Evolutionary conservation across 2,329 filamentous ascomycete species (phyloP).

Genomic region (Fusarium gaditjirri): DNA sequence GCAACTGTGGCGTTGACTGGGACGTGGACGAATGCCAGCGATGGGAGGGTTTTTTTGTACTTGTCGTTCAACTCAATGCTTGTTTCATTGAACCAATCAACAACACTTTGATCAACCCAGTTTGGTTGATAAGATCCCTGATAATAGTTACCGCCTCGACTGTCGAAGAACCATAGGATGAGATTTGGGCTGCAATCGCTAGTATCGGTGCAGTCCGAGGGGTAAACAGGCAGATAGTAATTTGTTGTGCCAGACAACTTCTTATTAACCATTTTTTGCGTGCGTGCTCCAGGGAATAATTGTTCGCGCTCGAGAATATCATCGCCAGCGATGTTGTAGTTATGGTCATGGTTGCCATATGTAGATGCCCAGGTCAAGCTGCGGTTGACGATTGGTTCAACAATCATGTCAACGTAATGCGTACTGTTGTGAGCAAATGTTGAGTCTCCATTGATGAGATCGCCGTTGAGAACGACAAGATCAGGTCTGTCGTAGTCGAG

Average conservation of each 20-base stretch:
- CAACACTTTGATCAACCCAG: constrained; percentile 59
- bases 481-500: constrained; percentile 66
- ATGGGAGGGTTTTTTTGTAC: constrained; percentile 53
- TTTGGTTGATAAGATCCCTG: constrained; percentile 50
- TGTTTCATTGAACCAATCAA: constrained; percentile 55
- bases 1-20: constrained; percentile 56
- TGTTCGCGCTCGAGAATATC: constrained; percentile 56
- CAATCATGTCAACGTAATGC: constrained; percentile 67
- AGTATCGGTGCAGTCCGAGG: constrained; percentile 46
- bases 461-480: constrained; percentile 76
- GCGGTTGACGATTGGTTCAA: constrained; percentile 65
- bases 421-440: constrained; percentile 64
- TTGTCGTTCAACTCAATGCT: constrained; percentile 42
- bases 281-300: constrained; percentile 52
- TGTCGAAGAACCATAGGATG: constrained; percentile 80
- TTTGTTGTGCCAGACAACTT: constrained; percentile 56
- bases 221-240: constrained; percentile 59
- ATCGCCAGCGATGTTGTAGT: constrained; percentile 65
- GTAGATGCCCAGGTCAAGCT: constrained; percentile 72
- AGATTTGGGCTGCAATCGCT: constrained; percentile 52
- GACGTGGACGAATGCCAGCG: constrained; percentile 62
- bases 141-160: constrained; percentile 66
- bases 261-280: constrained; percentile 53
- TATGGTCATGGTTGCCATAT: constrained; percentile 77
- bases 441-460: constrained; percentile 76